Base-by-base conservation (phyloP, 2,329 filamentous ascomycete genomes). In the Geosmithia morbida region DNA sequence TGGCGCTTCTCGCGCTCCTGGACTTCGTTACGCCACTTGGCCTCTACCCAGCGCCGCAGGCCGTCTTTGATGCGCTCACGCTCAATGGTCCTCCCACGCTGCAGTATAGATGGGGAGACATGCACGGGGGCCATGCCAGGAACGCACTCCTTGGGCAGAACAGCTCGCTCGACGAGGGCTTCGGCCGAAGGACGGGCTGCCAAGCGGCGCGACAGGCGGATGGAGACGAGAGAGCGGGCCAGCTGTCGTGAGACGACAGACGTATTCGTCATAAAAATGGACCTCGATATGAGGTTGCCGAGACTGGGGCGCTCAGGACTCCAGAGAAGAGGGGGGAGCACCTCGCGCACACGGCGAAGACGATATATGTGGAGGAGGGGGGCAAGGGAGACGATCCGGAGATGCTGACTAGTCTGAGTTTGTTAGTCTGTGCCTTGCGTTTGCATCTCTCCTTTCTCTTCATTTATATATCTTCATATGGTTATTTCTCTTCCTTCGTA, bases 241-340 rank as follows among this genome's bases (percentile, higher is more conserved):
- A 87, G 71, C 19, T 70, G 68, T 18, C 80, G 74, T 3, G 81
- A 83, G 20, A 81, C 72, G 43, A 81, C 70, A 33, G 81, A 76
- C 14, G 79, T 85, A 48, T 73, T 69, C 41, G 80, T 83, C 41
- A 85, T 63, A 61, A 85, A 82, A 57, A 87, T 85, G 59, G 69
- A 73, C 41, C 79, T 73, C 19, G 69, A 62, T 46, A 81, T 78
- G 14, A 85, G 77, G 48, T 83, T 76, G 39, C 75, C 61, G 2
- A 81, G 66, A 3, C 76, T 72, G 2, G 81, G 78, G 7, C 79
- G 72, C 26, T 67, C 70, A 4, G 78, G 71, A 6, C 73, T 74
- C 7, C 66, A 65, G 11, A 86, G 68, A 30, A 78, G 66, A 16
- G 72, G 70, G 4, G 72, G 68, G 3, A 87, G 71, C 3, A 68